These are phyloP conservation scores for Calycina marina DNA, from an alignment of 2,329 filamentous ascomycete species.

Conservation along the genomic window DNA sequence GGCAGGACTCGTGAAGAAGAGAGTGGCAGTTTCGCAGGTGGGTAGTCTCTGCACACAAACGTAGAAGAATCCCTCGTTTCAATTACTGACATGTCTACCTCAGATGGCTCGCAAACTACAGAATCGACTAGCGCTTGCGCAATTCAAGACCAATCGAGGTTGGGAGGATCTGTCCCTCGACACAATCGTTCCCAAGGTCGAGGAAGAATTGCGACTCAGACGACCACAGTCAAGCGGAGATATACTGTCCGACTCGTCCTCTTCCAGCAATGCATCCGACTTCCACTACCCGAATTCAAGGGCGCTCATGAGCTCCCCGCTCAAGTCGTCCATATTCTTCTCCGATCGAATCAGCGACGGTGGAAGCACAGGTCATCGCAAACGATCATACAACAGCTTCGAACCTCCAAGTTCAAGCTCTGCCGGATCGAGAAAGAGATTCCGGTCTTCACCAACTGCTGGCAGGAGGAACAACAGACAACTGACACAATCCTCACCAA, in stretches of 20 bases:
- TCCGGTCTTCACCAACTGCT: constrained; percentile 48
- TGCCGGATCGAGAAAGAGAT: constrained; percentile 44
- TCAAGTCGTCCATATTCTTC: constrained; percentile 62
- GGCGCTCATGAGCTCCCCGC: constrained; percentile 61
- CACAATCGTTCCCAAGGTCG: constrained; percentile 70
- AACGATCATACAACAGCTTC: constrained; percentile 47
- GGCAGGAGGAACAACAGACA: constrained; percentile 68
- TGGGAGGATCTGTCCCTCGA: constrained; percentile 84
- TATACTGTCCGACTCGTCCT: constrained; percentile 74
- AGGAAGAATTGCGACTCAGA: constrained; percentile 57
- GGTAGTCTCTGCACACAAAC: constrained; percentile 18
- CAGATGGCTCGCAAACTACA: constrained; percentile 90
- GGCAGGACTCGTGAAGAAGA: constrained; percentile 53
- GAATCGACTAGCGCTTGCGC: constrained; percentile 85
- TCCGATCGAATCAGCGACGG: constrained; percentile 67
- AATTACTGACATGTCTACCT: constrained; percentile 2
- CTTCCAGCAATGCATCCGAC: constrained; percentile 62
- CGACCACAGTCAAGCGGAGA: constrained; percentile 53
- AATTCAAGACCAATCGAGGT: constrained; percentile 93
- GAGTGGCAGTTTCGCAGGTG: constrained; percentile 65
- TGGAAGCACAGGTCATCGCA: constrained; percentile 51
- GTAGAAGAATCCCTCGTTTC: too few relatives aligned
- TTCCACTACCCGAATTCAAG: constrained; percentile 48
- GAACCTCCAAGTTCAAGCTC: constrained; percentile 37
- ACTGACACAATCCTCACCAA: constrained; percentile 74